Percentiles rank a stretch among this genome's conserved stretches.
These are phyloP conservation scores for Zygosaccharomyces pseudobailii DNA, from an alignment of 1,139 yeast genomes.

Conservation along the genomic window DNA sequence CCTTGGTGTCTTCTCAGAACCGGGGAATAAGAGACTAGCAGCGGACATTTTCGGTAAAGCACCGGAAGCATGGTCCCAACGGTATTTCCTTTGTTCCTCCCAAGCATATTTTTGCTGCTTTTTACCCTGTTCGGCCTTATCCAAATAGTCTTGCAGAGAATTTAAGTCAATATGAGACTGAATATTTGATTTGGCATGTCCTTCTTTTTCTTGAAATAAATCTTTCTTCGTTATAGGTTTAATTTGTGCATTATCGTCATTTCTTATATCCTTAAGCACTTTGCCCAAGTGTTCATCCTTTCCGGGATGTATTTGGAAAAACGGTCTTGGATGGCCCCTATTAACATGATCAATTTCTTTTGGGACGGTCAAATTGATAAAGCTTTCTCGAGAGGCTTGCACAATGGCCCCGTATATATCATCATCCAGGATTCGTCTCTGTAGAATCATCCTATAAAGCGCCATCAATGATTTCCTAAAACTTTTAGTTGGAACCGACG, in stretches of 20 bases:
- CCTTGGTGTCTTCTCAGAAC: not conserved
- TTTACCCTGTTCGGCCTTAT: conserved; percentile 18
- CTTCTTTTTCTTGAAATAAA: not conserved
- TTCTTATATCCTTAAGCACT: conserved; percentile 6
- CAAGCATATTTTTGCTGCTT: conserved; percentile 15
- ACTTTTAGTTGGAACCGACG: not conserved
- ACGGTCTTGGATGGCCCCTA: not conserved
- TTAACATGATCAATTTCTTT: not conserved
- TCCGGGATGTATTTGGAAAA: conserved; percentile 15
- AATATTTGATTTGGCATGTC: not conserved
- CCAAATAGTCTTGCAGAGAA: conserved; percentile 17
- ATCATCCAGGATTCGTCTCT: conserved; percentile 16
- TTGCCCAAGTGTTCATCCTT: conserved; percentile 9
- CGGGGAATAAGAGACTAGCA: conserved; percentile 12
- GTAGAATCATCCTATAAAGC: conserved; percentile 16
- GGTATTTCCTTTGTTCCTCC: conserved; percentile 17
- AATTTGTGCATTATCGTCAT: not conserved
- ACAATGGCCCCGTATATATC: conserved; percentile 16
- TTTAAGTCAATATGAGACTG: conserved; percentile 13
- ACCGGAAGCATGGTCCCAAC: conserved; percentile 17
- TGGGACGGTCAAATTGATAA: conserved; percentile 20
- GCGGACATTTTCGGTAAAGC: conserved; percentile 8
- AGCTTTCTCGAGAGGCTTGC: conserved; percentile 1
- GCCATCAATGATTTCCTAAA: conserved; percentile 8
- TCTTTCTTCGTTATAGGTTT: not conserved